A percentile compares a stretch with the other conserved stretches of the same genome.
These are phyloP conservation scores for Phyllosticta citribraziliensis DNA, from an alignment of 2,329 filamentous ascomycete genomes.

Conservation along the genomic window DNA sequence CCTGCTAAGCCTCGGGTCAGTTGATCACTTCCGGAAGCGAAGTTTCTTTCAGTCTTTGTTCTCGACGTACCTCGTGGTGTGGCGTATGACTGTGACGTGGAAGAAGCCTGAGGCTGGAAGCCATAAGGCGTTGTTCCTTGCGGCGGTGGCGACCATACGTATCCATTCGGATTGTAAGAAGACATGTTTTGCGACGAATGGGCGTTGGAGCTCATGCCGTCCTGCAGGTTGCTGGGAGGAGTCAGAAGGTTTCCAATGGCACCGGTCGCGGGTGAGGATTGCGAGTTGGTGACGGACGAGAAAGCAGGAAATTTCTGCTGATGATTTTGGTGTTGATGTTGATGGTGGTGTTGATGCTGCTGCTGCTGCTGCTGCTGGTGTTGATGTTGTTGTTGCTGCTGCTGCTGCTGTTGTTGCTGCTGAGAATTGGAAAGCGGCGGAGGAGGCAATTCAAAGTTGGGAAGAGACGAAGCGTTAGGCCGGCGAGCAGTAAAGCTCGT, in stretches of 20 bases:
- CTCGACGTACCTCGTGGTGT: slow-evolving; percentile 37
- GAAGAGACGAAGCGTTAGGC: slow-evolving; percentile 58
- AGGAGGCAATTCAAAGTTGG: slow-evolving; percentile 59
- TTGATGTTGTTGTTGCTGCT: not conserved
- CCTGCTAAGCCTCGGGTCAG: slow-evolving; percentile 34
- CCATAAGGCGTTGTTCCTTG: slow-evolving; percentile 49
- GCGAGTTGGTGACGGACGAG: slow-evolving; percentile 29
- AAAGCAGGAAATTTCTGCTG: slow-evolving; percentile 25
- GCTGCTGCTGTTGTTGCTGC: not conserved
- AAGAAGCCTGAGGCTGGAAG: slow-evolving; percentile 29
- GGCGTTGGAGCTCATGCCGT: slow-evolving; percentile 49
- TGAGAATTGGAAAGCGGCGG: slow-evolving; percentile 44
- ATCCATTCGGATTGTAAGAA: slow-evolving; percentile 51
- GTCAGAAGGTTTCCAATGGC: slow-evolving; percentile 50
- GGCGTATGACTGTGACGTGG: slow-evolving; percentile 15
- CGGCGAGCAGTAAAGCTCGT: slow-evolving; percentile 62
- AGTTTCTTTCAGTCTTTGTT: slow-evolving; percentile 7
- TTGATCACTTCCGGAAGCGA: not conserved
- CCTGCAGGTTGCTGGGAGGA: slow-evolving; percentile 49
- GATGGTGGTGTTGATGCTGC: not conserved
- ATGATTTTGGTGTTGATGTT: not conserved
- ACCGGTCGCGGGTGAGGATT: slow-evolving; percentile 37
- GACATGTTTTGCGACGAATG: slow-evolving; percentile 47
- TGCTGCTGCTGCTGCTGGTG: not conserved
- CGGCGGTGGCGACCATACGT: slow-evolving; percentile 49